Percentiles rank a stretch among this genome's conserved stretches.
Evolutionary conservation across 495 filamentous ascomycete genomes (phyloP).

Genomic region (Annulohypoxylon maeteangense): DNA sequence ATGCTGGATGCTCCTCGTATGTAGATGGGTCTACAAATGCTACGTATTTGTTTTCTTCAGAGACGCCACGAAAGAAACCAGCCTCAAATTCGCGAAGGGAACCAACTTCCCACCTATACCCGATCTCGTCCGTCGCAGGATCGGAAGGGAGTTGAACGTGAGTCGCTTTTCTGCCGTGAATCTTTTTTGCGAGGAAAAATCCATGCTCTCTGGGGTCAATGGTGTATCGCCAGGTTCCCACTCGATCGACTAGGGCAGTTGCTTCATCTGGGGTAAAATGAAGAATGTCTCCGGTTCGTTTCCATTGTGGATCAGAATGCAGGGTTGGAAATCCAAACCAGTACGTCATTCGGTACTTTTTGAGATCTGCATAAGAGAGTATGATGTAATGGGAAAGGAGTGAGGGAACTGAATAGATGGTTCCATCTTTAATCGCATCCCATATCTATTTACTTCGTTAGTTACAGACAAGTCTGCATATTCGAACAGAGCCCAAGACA

Average conservation of each 20-base stretch:
- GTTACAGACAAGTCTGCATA: neutral
- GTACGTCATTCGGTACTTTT: slow-evolving; percentile 94
- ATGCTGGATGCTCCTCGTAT: slow-evolving; percentile 84
- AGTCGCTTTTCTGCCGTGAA: slow-evolving; percentile 47
- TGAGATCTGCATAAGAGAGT: slow-evolving; percentile 94
- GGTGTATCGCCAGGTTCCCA: slow-evolving; percentile 86
- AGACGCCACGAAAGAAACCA: slow-evolving; percentile 82
- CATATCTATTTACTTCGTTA: slow-evolving; percentile 73
- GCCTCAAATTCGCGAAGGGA: slow-evolving; percentile 80
- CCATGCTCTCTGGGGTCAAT: slow-evolving; percentile 85
- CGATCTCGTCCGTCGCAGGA: slow-evolving; percentile 57
- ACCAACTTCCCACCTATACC: slow-evolving; percentile 78
- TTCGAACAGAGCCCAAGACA: slow-evolving; percentile 32
- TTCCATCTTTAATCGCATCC: slow-evolving; percentile 96
- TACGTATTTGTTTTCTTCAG: slow-evolving; percentile 77
- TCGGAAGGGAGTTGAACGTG: slow-evolving; percentile 27
- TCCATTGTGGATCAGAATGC: slow-evolving; percentile 87
- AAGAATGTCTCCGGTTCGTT: slow-evolving; percentile 57
- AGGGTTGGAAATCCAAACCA: slow-evolving; percentile 96
- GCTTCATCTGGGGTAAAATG: slow-evolving; percentile 73
- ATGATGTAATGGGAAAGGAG: slow-evolving; percentile 86
- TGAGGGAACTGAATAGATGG: slow-evolving; percentile 93
- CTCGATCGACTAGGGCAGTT: slow-evolving; percentile 75
- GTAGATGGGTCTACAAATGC: slow-evolving; percentile 93
- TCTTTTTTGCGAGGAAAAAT: slow-evolving; percentile 89